Conservation (phyloP, 2,329 filamentous ascomycete genomes). For the Zymoseptoria ardabiliae region DNA sequence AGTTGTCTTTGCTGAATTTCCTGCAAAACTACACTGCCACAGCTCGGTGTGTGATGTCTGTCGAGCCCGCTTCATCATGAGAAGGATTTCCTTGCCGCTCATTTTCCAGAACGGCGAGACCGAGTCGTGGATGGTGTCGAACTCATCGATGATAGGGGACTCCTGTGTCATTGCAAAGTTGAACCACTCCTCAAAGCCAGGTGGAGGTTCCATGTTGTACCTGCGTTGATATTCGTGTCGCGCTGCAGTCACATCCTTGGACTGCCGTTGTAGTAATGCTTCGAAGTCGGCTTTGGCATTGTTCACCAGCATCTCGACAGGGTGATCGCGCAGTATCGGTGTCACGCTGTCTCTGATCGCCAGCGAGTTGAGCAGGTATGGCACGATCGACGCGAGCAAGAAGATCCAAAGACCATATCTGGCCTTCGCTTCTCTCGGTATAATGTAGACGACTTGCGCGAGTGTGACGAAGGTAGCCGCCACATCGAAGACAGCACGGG, state of each 20-base stretch:
- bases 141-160: constrained; percentile 52
- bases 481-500: constrained; percentile 1
- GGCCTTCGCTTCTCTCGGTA: neutral
- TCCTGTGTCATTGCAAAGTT: constrained; percentile 46
- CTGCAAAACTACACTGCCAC: neutral
- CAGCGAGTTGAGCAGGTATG: neutral
- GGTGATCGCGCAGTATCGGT: neutral
- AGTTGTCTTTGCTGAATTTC: neutral
- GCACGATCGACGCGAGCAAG: constrained; percentile 22
- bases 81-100: neutral
- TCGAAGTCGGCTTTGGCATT: neutral
- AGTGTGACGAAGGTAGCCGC: neutral
- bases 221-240: constrained; percentile 45
- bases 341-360: neutral
- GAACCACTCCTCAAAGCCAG: constrained; percentile 55
- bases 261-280: neutral
- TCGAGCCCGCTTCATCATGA: neutral
- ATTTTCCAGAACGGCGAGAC: constrained; percentile 44
- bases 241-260: constrained; percentile 41
- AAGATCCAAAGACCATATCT: neutral
- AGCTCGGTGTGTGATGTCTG: neutral
- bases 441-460: neutral
- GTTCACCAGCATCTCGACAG: neutral
- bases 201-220: constrained; percentile 50
- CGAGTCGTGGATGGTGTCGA: constrained; percentile 53